These are phyloP conservation scores for Blastocystis sp. DNA, from an alignment of 352 stramenopile genomes.

Conservation along the genomic window DNA sequence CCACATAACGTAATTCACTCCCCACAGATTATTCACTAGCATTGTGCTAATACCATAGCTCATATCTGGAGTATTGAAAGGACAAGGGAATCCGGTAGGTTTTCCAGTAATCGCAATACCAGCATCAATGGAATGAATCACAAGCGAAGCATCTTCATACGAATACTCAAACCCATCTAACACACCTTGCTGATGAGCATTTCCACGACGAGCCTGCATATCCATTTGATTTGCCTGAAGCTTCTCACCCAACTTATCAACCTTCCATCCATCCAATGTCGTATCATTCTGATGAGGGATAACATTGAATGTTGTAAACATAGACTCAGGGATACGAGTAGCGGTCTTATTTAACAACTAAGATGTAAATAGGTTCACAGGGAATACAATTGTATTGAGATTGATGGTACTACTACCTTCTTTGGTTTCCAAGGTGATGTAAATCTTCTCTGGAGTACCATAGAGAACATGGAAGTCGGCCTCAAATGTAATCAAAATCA, in stretches of 20 bases:
- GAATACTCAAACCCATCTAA: constrained; percentile 50
- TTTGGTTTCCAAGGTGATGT: neutral
- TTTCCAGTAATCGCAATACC: constrained; percentile 28
- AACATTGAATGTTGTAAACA: constrained; percentile 58
- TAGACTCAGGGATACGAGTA: constrained; percentile 59
- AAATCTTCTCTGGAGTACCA: neutral
- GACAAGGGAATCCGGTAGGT: constrained; percentile 57
- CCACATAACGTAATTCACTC: constrained; percentile 68
- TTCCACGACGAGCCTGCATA: constrained; percentile 43
- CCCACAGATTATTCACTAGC: constrained; percentile 65
- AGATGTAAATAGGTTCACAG: neutral
- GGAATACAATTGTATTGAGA: constrained; percentile 6
- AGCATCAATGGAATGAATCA: constrained; percentile 30
- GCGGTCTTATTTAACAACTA: constrained; percentile 61
- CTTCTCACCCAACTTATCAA: constrained; percentile 60
- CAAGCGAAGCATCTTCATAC: neutral
- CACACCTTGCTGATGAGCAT: constrained; percentile 56
- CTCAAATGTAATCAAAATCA: constrained; percentile 30
- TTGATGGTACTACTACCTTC: neutral
- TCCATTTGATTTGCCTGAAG: constrained; percentile 40
- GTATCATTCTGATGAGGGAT: constrained; percentile 22
- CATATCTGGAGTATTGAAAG: constrained; percentile 61
- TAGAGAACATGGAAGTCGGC: neutral
- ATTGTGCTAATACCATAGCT: constrained; percentile 52
- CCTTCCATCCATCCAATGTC: neutral